A percentile compares a stretch with the other conserved stretches of the same genome.
Evolutionary conservation across 345 rosid genomes (phyloP).

Genomic region (Gossypioides kirkii): DNA sequence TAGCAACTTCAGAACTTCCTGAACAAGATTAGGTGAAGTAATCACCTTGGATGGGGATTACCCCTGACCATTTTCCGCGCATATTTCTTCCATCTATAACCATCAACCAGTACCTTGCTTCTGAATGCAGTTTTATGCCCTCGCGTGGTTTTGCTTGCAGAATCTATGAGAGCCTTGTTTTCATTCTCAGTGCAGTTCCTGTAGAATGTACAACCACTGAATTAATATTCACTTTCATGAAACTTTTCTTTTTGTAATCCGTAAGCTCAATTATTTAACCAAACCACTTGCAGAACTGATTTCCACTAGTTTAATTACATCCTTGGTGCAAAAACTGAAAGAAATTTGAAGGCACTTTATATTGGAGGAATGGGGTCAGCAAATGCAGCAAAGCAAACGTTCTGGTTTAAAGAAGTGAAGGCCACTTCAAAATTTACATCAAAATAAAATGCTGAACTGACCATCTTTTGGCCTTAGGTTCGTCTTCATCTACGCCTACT

Average conservation of each 20-base stretch:
- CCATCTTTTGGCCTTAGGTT: slow-evolving; percentile 12
- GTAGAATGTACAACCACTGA: background rate
- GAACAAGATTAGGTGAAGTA: background rate
- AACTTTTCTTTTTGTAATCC: background rate
- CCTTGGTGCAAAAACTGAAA: background rate
- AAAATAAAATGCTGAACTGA: background rate
- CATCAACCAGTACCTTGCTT: background rate
- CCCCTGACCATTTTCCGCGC: background rate
- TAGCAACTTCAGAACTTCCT: background rate
- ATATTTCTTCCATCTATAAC: background rate
- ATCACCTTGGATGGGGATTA: background rate
- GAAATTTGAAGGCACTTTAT: background rate
- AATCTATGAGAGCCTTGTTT: background rate
- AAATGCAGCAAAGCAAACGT: background rate
- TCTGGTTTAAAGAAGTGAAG: background rate
- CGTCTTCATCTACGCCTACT: background rate
- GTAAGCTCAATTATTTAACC: background rate
- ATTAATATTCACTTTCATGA: background rate
- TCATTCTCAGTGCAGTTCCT: background rate
- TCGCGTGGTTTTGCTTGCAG: background rate
- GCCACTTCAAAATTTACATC: background rate
- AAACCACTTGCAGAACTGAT: background rate
- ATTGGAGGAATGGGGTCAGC: background rate
- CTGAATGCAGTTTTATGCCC: background rate
- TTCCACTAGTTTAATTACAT: background rate